Conservation (phyloP, 306 rosid genomes). For the Acacia confusa region DNA sequence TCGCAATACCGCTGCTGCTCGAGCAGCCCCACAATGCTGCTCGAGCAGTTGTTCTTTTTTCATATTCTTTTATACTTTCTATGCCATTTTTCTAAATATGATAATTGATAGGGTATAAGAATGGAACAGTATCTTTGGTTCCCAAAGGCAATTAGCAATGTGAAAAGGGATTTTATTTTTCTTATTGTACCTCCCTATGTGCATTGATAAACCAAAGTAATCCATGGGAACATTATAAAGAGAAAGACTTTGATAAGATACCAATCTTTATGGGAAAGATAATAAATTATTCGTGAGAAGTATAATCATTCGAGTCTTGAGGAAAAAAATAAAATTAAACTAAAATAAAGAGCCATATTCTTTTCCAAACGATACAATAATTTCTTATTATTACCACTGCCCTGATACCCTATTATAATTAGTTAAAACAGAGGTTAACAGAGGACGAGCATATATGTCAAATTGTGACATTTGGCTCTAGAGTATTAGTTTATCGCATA, state of each 20-base stretch:
- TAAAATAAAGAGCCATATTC: background rate
- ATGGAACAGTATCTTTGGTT: background rate
- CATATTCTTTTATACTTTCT: too few relatives aligned
- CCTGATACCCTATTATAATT: too few relatives aligned
- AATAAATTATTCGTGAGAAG: conserved; percentile 29
- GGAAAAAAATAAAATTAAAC: too few relatives aligned
- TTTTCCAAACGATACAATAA: conserved; percentile 28
- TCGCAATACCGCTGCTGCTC: too few relatives aligned
- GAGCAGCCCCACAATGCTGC: too few relatives aligned
- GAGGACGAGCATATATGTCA: too few relatives aligned
- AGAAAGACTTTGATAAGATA: conserved; percentile 53
- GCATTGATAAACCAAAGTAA: conserved; percentile 29
- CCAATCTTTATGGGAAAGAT: conserved; percentile 33
- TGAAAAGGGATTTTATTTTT: background rate
- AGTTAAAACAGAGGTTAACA: too few relatives aligned
- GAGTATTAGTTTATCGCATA: too few relatives aligned
- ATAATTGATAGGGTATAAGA: background rate
- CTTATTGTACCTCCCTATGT: background rate
- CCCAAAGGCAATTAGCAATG: background rate
- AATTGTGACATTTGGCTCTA: too few relatives aligned
- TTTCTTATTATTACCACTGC: background rate
- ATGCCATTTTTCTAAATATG: too few relatives aligned
- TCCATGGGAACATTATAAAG: conserved; percentile 41
- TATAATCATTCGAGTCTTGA: conserved; percentile 13
- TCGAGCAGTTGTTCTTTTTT: too few relatives aligned